Evolutionary conservation across 805 yeast species (phyloP), one percentile per base, ranked within the genome.

Genomic region (Wickerhamomyces rabaulensis): DNA sequence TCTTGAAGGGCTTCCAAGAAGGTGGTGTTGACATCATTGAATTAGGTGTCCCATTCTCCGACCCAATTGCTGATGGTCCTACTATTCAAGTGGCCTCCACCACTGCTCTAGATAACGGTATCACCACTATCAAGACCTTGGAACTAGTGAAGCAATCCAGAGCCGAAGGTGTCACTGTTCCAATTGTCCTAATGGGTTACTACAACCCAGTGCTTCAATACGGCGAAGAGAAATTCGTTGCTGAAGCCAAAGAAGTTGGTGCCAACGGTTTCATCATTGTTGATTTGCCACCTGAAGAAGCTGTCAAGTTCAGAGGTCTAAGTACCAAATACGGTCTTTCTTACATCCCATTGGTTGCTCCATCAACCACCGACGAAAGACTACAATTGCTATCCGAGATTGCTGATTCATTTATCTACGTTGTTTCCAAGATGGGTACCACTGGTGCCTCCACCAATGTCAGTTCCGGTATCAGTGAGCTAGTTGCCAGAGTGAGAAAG

Each of bases 21-120:
- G 97, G 96, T 54, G 99, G 99, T 47, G 95, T 87, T 35, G 98
- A 94, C 62, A 78, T 94, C 51, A 88, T 94, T 56, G 99, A 94
- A 69, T 70, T 94, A 41, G 99, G 99, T 52, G 70, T 94, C 64
- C 99, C 99, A 41, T 94, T 94, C 66, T 84, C 96, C 20, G 99
- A 94, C 65, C 99, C 99, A 35, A 90, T 94, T 64, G 99, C 98
- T 29, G 99, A 94, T 66, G 99, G 99, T 41, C 96, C 98, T 36
- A 88, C 96, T 16, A 94, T 94, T 60, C 99, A 94, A 70, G 81
- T 73, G 29, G 89, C 98, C 35, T 91, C 91, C 69, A 79, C 78
- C 19, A 72, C 70, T n/a, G 94, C 99, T 17, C 74, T 94, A 52
- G 75, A 78, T 22, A 92, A 94, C 58, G 95, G 95, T 13, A 79